Base-by-base conservation (phyloP, 257 asterid species). In the Galeopsis tetrahit region DNA sequence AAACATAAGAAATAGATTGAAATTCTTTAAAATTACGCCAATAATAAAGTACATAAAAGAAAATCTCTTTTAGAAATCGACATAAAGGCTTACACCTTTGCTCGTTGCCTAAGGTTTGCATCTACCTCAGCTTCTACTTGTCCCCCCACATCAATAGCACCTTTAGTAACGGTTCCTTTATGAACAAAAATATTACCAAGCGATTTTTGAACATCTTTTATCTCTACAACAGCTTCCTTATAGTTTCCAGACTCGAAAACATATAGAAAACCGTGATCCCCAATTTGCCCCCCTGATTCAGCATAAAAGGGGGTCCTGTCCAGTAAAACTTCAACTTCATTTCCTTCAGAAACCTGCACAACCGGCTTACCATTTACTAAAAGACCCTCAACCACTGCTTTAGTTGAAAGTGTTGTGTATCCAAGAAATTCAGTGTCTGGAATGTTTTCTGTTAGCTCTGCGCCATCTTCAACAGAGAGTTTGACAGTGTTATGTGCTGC, bases 261-360 rank as follows among this genome's bases (percentile, higher is more conserved):
- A 75, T 77, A 84, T 14, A 93, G 77, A 69, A 82, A 85, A 39
- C 97, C 98, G 31, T 84, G 79, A 70, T 93, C 98, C 70, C 96
- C 97, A 69, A 93, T 93, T 83, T 91, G 97, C 48, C 98, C 98
- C 48, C 98, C 98, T 0, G 97, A 93, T 79, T 93, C 98, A 64
- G 98, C 98, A 77, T 91, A 93, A 75, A 93, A 93, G 0, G 98
- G 97, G 70, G 98, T 91, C 72, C 90, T 79, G 76, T 93, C 85
- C 39, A 93, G 90, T 58, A 93, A 79, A 66, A 93, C 87, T 74
- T 93, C 98, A 17, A 93, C 97, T 69, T 89, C 96, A 79, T 78
- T 85, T 79, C 98, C 98, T 83, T 88, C 85, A 6, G 93, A 83
- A 76, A 90, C 97, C 56, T 82, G 84, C 64, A 57, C 75, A 35